These are phyloP conservation scores for Acorus gramineus DNA, from an alignment of 106 monocot genomes.

Conservation along the genomic window DNA sequence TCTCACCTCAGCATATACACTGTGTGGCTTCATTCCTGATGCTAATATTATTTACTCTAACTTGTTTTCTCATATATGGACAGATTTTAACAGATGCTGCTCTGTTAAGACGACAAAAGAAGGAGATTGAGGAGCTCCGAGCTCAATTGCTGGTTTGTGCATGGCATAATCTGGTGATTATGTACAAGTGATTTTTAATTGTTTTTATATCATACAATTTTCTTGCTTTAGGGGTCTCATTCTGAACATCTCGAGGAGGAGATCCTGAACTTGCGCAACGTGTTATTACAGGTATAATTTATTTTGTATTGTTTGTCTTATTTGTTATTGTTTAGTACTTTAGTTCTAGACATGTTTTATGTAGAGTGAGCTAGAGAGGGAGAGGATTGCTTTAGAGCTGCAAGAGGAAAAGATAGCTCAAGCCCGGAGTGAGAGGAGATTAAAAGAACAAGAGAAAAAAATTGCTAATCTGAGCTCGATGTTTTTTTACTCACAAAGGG, in stretches of 20 bases:
- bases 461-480: slow-evolving; percentile 92
- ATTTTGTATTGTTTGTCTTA: not conserved
- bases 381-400: slow-evolving; percentile 88
- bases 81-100: slow-evolving; percentile 98
- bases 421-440: slow-evolving; percentile 65
- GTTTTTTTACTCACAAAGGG: slow-evolving; percentile 66
- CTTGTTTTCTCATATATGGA: slow-evolving; percentile 2
- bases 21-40: not conserved
- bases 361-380: slow-evolving; percentile 95
- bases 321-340: not conserved
- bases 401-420: slow-evolving; percentile 98
- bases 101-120: slow-evolving; percentile 75
- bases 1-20: slow-evolving; percentile 4
- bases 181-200: not conserved
- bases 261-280: slow-evolving; percentile 80
- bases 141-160: slow-evolving; percentile 56
- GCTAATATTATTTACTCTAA: not conserved
- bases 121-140: slow-evolving; percentile 92
- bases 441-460: slow-evolving; percentile 74
- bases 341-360: not conserved
- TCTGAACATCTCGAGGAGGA: slow-evolving; percentile 93
- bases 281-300: slow-evolving; percentile 58
- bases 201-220: not conserved
- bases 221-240: slow-evolving; percentile 54
- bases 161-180: not conserved